phyloP scores from a whole-genome alignment of 2,329 filamentous ascomycete genomes.

The Cordyceps cateniannulata region DNA sequence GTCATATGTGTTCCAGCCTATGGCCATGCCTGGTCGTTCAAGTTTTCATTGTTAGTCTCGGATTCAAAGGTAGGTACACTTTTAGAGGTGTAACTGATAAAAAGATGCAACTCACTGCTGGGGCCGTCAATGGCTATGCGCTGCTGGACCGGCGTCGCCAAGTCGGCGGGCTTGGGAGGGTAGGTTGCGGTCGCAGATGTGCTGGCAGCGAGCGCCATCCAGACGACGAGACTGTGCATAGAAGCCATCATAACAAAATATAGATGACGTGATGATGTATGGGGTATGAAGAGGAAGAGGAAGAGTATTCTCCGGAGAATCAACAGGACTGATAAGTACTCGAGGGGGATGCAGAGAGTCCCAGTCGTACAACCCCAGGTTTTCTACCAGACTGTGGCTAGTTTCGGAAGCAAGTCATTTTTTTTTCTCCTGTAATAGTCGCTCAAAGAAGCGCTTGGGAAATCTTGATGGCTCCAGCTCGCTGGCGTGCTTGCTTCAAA shows the following conservation, averaged over 20 bases:
- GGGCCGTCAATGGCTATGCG: slow-evolving; percentile 45
- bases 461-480: too few relatives aligned
- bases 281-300: neutral
- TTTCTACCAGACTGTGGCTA: neutral
- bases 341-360: neutral
- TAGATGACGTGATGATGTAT: neutral
- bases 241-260: neutral
- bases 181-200: neutral
- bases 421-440: neutral
- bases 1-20: slow-evolving; percentile 52
- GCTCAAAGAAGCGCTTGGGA: too few relatives aligned
- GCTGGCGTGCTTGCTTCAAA: neutral
- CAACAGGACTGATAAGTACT: neutral
- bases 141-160: slow-evolving; percentile 48
- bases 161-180: slow-evolving; percentile 39
- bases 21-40: slow-evolving; percentile 35
- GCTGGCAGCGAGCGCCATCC: neutral
- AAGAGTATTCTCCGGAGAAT: neutral
- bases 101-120: slow-evolving; percentile 30
- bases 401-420: neutral
- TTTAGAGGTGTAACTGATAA: neutral
- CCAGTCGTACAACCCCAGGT: neutral
- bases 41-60: neutral
- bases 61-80: neutral
- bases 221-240: neutral